Evolutionary conservation across 202 grass and related monocot genomes (phyloP), one percentile per base, ranked within the genome.

Genomic region (Setaria viridis): DNA sequence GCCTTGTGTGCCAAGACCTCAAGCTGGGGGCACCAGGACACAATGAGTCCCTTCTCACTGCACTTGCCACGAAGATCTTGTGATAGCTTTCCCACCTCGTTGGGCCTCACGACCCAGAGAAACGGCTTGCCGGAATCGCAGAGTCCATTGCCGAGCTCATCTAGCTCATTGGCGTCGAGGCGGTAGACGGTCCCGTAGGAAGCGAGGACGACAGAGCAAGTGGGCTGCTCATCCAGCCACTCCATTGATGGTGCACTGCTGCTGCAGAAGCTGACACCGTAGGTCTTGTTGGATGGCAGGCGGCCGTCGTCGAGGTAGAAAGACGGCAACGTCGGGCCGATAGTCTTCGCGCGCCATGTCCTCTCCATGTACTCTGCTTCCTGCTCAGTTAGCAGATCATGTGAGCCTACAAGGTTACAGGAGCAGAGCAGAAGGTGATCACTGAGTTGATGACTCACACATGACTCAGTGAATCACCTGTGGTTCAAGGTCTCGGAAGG

Each of bases 341-440:
- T 56, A 0, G 74, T 70, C 80, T 87, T 92, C 0, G 84, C 84
- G 0, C 53, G 37, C 62, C 87, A 89, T 16, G 41, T 70, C 9
- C 32, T 50, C 29, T 79, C 62, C 81, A 88, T 47, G 67, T 80
- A 84, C 16, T 88, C 51, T 4, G 81, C 57, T 72, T 80, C 87
- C 87, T 88, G 73, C 53, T 70, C 12, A 10, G 29, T 33, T 12
- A 63, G 29, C 49, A 51, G 6, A 45, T 45, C 42, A 45, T 9
- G 8, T 45, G 42, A 45, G 39, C 39, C 2, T 41, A 41, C 39
- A 41, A 41, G 39, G 39, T 41, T 41, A 3, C 39, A 41, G 39
- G 39, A 41, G 8, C 42, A 45, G 42, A 45, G 35, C 35, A 45
- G 5, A 1, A 7, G 42, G 8, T 45, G 5, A 8, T 51, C 4